A percentile compares a stretch with the other conserved stretches of the same genome.
These are phyloP conservation scores for Toxoplasma gondii DNA, from an alignment of 169 alveolate genomes.

Conservation along the genomic window DNA sequence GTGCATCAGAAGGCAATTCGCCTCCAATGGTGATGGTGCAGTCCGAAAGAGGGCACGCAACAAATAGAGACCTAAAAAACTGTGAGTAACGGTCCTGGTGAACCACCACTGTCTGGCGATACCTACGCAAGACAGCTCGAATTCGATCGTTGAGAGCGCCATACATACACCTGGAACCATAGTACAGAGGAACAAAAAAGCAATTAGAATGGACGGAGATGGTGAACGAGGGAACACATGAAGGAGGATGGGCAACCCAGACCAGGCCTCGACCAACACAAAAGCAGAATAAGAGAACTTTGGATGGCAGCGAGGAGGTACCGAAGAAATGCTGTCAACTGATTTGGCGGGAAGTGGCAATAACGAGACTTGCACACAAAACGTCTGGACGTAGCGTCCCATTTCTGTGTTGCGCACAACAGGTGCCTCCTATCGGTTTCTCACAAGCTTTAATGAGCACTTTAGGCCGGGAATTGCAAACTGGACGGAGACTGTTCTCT, in stretches of 20 bases:
- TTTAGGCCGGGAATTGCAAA: too few species aligned
- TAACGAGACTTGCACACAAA: too few species aligned
- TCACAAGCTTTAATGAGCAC: too few species aligned
- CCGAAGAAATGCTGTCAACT: too few species aligned
- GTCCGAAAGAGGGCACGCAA: neutral
- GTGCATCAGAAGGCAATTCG: neutral
- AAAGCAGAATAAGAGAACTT: neutral
- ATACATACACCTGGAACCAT: slow-evolving; percentile 34
- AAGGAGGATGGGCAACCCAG: neutral
- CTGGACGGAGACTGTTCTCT: too few species aligned
- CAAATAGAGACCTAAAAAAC: neutral
- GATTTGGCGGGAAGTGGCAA: too few species aligned
- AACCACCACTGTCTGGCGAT: slow-evolving; percentile 3
- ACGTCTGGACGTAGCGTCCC: too few species aligned
- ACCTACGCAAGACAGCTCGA: neutral
- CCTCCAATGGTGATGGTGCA: neutral
- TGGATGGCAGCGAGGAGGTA: too few species aligned
- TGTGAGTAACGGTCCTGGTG: neutral
- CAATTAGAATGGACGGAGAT: neutral
- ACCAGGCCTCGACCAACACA: neutral
- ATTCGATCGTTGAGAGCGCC: slow-evolving; percentile 30
- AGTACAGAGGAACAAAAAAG: neutral
- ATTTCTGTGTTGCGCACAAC: too few species aligned
- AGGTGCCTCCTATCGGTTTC: too few species aligned
- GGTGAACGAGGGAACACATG: neutral